phyloP scores from a whole-genome alignment of 2,329 filamentous ascomycete species.

The Exophiala viscosa region DNA sequence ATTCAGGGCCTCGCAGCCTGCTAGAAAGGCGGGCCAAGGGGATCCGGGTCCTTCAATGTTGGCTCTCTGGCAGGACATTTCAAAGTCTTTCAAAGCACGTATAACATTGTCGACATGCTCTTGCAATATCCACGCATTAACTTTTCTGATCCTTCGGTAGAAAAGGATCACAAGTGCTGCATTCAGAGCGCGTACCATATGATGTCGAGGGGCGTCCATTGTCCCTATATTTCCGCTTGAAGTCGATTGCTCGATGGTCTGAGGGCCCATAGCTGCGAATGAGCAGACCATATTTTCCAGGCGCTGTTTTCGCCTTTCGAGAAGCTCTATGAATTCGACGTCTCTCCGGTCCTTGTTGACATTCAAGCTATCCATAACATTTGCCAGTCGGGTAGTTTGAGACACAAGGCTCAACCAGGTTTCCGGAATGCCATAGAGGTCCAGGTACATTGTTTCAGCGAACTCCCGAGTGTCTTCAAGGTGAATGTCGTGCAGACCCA shows the following conservation, averaged over 20 bases:
- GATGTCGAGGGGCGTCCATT: constrained; percentile 26
- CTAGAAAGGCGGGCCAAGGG: constrained; percentile 41
- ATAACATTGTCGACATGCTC: constrained; percentile 38
- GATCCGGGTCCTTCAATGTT: constrained; percentile 30
- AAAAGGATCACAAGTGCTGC: constrained; percentile 42
- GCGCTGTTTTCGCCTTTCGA: constrained; percentile 31
- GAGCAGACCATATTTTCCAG: constrained; percentile 37
- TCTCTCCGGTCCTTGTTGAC: constrained; percentile 24
- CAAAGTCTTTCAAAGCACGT: constrained; percentile 32
- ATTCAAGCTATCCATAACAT: constrained; percentile 33
- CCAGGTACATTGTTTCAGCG: constrained; percentile 36
- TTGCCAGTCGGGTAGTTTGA: constrained; percentile 43
- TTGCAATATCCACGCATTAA: constrained; percentile 39
- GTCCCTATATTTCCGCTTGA: constrained; percentile 14
- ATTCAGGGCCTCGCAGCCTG: constrained; percentile 38
- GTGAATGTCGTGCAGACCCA: constrained; percentile 39
- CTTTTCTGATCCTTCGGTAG: constrained; percentile 40
- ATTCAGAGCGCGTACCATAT: constrained; percentile 40
- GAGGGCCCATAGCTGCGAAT: constrained; percentile 25
- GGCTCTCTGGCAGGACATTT: constrained; percentile 22
- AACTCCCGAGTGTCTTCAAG: constrained; percentile 36
- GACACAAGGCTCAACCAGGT: constrained; percentile 45
- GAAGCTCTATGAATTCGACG: constrained; percentile 30
- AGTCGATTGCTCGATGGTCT: neutral
- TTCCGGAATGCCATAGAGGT: constrained; percentile 44